Evolutionary conservation across 768 basidiomycete species (phyloP), one percentile per base, ranked within the genome.

Genomic region (Mycena floridula): DNA sequence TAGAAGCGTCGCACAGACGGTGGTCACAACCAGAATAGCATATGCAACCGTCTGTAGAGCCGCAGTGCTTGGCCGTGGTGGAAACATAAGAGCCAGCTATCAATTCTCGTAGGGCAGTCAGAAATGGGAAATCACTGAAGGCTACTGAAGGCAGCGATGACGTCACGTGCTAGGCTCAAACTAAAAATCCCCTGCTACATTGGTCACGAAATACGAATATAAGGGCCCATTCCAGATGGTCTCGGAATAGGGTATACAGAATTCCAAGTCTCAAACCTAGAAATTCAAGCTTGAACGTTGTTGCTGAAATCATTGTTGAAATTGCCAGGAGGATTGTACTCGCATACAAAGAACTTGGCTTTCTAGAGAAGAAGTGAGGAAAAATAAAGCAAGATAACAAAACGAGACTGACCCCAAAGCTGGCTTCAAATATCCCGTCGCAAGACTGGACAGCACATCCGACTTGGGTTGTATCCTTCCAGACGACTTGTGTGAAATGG

Each of bases 401-500:
- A 5, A 3, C 16, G 36, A 30, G 40, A 68, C 77, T 42, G 54
- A 82, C 80, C 42, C 77, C 81, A 54, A 66, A 79, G 28, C 63
- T 67, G 20, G 76, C 50, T 50, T 54, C 63, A 55, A 87, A 82
- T 46, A 85, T 81, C 22, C 76, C 77, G 53, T 63, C 65, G 59
- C 83, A 85, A 7, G 59, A 55, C 46, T 72, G 62, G 23, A 74
- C 64, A 30, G 81, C 83, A 53, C 82, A 87, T 20, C 82, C 84
- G 18, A 86, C 67, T 48, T 83, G 63, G 1, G 71, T 76, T 20
- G 77, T 73, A 5, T 59, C 67, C 60, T 87, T 86, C 85, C 85
- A 88, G 7, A 88, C 83, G 5, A 85, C 74, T 58, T 86, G 84
- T 7, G 85, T 87, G 55, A 81, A 88, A 58, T 88, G 85, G 39